Percentiles rank a stretch among this genome's conserved stretches.
Conservation (phyloP, 106 monocot species). For the Acanthochlamys bracteata region DNA sequence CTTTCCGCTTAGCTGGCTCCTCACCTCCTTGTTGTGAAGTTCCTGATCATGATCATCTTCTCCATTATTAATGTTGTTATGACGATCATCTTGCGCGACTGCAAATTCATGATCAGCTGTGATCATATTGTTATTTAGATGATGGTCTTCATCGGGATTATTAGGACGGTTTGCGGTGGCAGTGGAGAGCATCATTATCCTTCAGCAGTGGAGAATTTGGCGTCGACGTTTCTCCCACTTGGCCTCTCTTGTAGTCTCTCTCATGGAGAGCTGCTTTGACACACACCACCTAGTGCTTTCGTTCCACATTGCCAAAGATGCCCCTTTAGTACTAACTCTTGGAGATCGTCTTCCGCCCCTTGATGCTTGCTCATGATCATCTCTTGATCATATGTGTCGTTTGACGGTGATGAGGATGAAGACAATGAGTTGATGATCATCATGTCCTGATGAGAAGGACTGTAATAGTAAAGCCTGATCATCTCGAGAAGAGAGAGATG, state of each 20-base stretch:
- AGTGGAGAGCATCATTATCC: background rate
- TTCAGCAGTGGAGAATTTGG: constrained; percentile 18
- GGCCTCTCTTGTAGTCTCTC: constrained; percentile 59
- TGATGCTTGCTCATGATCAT: background rate
- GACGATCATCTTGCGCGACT: background rate
- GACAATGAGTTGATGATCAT: no score
- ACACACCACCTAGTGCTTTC: constrained; percentile 18
- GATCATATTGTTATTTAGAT: no score
- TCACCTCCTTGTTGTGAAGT: background rate
- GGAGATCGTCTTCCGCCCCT: no score
- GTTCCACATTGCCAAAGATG: background rate
- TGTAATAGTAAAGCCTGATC: no score
- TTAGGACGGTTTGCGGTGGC: no score
- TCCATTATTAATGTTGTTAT: background rate
- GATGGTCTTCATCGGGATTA: no score
- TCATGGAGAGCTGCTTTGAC: constrained; percentile 66
- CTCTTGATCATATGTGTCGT: background rate
- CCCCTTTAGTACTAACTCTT: constrained; percentile 7
- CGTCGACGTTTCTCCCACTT: constrained; percentile 58
- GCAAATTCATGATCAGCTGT: no score
- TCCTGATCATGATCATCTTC: background rate
- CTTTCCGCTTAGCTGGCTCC: background rate
- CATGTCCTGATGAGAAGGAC: no score
- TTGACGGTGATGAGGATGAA: no score
- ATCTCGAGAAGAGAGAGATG: no score